Base-by-base conservation (phyloP, 805 yeast species). In the Lipomyces sp. region DNA sequence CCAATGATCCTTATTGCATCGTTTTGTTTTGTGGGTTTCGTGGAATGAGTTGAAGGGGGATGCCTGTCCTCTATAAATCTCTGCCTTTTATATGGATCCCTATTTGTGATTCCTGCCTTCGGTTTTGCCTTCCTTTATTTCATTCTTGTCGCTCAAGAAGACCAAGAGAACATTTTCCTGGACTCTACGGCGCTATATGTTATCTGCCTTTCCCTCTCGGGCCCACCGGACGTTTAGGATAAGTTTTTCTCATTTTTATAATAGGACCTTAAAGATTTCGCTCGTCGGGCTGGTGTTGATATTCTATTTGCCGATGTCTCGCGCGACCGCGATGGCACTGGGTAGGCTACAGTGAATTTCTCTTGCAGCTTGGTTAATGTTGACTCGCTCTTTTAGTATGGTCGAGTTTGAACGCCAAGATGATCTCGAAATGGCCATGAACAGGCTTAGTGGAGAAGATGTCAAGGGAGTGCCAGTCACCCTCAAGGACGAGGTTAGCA, bases 371-470 rank as follows among this genome's bases (percentile, higher is more conserved):
- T 39, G 10, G 15, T 39, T 42, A 30, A 29, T 10, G 30, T 53
- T 42, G n/a, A 50, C 13, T 18, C 8, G 29, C 18, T 5, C 55
- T 45, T 65, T 55, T 51, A 71, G 79, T 42, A 72, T 72, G 4
- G 58, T 76, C 37, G 79, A 76, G 54, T 75, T 76, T 54, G 59
- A 65, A 48, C 57, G 89, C 59, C 88, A 86, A 74, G 96, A 89
- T 67, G 90, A 90, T 74, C 82, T 91, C 77, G 87, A 83, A 60
- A 83, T 83, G 66, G 92, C 96, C 58, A 79, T 91, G 73, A 85
- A 86, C 66, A 85, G 86, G 76, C 82, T 90, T 73, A 87, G 87
- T 77, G 90, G 88, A 72, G 81, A 86, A 69, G 94, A 88, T 68
- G 87, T 86, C 82, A 85, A 85, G 76, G 97, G 92, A 72, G 77